Evolutionary conservation across 2,329 filamentous ascomycete genomes (phyloP).

Genomic region (Ascochyta koolunga): DNA sequence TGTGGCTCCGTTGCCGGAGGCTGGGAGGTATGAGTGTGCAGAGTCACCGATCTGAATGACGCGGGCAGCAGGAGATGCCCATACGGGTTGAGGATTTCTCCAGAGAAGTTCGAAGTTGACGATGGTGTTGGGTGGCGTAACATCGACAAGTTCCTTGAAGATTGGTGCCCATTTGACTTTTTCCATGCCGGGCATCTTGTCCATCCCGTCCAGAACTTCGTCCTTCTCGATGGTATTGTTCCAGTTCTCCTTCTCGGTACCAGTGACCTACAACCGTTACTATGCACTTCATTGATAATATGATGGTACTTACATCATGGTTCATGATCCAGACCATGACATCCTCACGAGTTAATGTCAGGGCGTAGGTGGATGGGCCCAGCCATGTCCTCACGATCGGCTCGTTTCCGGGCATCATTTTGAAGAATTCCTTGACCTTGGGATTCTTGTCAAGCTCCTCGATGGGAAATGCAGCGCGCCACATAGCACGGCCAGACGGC

Average conservation of each 20-base stretch:
- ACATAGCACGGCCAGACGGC: slow-evolving; percentile 49
- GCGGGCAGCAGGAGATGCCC: slow-evolving; percentile 51
- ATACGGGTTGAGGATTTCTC: slow-evolving; percentile 54
- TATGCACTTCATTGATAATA: neutral
- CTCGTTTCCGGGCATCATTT: slow-evolving; percentile 50
- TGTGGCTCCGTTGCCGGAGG: slow-evolving; percentile 54
- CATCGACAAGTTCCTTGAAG: slow-evolving; percentile 53
- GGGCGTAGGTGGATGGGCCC: slow-evolving; percentile 52
- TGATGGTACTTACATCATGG: slow-evolving; percentile 47
- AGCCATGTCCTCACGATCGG: slow-evolving; percentile 55
- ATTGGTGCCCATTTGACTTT: slow-evolving; percentile 53
- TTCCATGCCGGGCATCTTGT: slow-evolving; percentile 51
- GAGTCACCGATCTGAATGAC: slow-evolving; percentile 55
- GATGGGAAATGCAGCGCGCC: slow-evolving; percentile 51
- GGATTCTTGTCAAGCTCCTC: slow-evolving; percentile 53
- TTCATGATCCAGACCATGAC: slow-evolving; percentile 60
- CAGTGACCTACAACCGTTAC: slow-evolving; percentile 47
- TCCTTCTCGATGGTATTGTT: slow-evolving; percentile 54
- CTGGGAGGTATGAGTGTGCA: slow-evolving; percentile 54
- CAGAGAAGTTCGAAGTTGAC: slow-evolving; percentile 58
- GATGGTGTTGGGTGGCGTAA: slow-evolving; percentile 54
- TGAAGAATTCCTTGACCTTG: slow-evolving; percentile 56
- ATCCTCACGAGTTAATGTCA: slow-evolving; percentile 54
- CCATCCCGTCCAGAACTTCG: slow-evolving; percentile 55
- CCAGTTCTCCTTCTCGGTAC: slow-evolving; percentile 54